Evolutionary conservation across 2,329 filamentous ascomycete species (phyloP).

Genomic region (Cladobotryum protrusum): DNA sequence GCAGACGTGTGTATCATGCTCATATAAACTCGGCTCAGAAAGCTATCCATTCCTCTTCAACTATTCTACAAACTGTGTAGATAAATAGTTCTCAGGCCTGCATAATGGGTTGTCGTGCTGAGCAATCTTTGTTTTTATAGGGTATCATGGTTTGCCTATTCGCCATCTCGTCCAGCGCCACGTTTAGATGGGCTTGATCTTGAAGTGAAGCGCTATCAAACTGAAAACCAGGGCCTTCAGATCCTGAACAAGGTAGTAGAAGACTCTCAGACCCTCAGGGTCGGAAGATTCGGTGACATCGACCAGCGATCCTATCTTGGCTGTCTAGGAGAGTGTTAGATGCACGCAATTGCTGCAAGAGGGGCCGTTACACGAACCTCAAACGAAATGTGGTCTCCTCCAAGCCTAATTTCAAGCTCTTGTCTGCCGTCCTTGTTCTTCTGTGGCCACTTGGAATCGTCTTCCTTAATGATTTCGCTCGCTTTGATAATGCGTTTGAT

Average conservation of each 20-base stretch:
- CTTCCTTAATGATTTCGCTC: slow-evolving; percentile 96
- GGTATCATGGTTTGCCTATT: slow-evolving; percentile 10
- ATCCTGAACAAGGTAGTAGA: slow-evolving; percentile 98
- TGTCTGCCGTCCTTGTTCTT: slow-evolving; percentile 99
- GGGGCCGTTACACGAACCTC: slow-evolving; percentile 55
- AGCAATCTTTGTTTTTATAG: background rate
- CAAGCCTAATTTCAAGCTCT: slow-evolving; percentile 89
- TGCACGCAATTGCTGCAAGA: background rate
- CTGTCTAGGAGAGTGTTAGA: slow-evolving; percentile 56
- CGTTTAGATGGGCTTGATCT: slow-evolving; percentile 71
- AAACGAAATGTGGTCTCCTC: slow-evolving; percentile 95
- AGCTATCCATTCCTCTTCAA: no score
- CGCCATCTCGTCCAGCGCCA: slow-evolving; percentile 21
- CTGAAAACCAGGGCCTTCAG: slow-evolving; percentile 96
- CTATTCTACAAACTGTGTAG: no score
- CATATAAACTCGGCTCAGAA: no score
- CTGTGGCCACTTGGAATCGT: slow-evolving; percentile 96
- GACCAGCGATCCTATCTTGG: slow-evolving; percentile 94
- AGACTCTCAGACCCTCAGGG: slow-evolving; percentile 90
- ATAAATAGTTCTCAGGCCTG: no score
- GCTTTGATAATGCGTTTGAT: slow-evolving; percentile 97
- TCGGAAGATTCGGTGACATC: slow-evolving; percentile 96
- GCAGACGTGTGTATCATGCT: no score
- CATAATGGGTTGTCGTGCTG: no score
- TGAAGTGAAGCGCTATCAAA: slow-evolving; percentile 93